Evolutionary conservation across 768 basidiomycete species (phyloP), one percentile per base, ranked within the genome.

Genomic region (Pleurotus citrinopileatus): DNA sequence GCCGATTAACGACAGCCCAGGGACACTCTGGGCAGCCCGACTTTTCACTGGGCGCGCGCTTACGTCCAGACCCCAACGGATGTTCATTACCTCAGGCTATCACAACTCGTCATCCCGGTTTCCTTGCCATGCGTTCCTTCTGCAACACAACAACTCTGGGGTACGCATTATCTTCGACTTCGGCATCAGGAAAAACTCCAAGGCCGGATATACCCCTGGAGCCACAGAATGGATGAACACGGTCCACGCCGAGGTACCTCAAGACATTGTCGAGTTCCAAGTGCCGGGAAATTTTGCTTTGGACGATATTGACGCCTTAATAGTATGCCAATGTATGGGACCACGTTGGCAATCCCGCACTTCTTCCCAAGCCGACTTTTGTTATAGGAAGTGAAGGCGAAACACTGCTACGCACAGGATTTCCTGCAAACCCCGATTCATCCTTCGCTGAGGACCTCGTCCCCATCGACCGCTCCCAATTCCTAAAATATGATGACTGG

Each of bases 271-370:
- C 7, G 75, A 81, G 44, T 80, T 80, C 6, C 72, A 84, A 22
- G 61, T 54, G 15, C 76, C 73, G 47, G 83, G 83, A n/a, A 78
- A 78, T 0, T 27, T 77, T 3, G 54, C 64, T 3, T 76, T 81
- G 0, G 59, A 61, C 3, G 69, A 79, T 15, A 71, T 84, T 47
- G 62, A 73, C 19, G 69, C 70, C 3, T 71, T 83, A 36, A 70
- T 76, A 38, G 44, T 82, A 26, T 80, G 77, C 20, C 83, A 85
- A 58, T 58, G 77, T 28, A 59, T 84, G 74, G 62, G 83, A 84
- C 61, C 74, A 78, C 64, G 67, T 75, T 40, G 83, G 82, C 1
- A 69, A 84, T 57, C 65, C 73, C 8, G 51, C 60, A 2, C 73
- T 70, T 1, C 84, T 84, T 61, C 65, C 72, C 2, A 72, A 67